Percentiles rank a stretch among this genome's conserved stretches.
Evolutionary conservation across 1,284 basidiomycete species (phyloP).

Genomic region (Hypsizygus ulmarius): DNA sequence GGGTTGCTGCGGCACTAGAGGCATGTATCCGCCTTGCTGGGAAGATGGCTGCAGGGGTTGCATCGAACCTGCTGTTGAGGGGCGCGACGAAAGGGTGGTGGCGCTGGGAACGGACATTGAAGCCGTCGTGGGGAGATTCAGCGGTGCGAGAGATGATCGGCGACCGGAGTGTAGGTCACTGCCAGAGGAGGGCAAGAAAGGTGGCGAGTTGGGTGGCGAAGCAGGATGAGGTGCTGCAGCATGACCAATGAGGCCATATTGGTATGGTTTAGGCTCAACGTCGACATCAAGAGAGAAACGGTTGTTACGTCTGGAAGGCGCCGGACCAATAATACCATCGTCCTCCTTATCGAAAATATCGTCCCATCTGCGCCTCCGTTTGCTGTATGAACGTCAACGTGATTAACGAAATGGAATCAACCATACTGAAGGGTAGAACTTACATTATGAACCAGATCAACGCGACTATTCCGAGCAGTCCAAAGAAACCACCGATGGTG

Average conservation of each 20-base stretch:
- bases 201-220: constrained; percentile 34
- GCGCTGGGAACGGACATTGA: constrained; percentile 23
- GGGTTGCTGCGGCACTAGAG: constrained; percentile 19
- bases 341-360: constrained; percentile 48
- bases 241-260: constrained; percentile 52
- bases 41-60: constrained; percentile 12
- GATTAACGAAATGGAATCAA: constrained; percentile 13
- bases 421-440: constrained; percentile 20
- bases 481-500: constrained; percentile 49
- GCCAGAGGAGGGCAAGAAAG: constrained; percentile 14
- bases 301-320: constrained; percentile 19
- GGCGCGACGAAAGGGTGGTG: constrained; percentile 35
- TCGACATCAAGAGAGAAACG: constrained; percentile 32
- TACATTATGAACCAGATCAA: constrained; percentile 52
- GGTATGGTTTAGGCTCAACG: constrained; percentile 43
- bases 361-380: constrained; percentile 45
- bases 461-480: constrained; percentile 40
- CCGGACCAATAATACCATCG: constrained; percentile 16
- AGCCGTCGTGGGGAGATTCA: constrained; percentile 21
- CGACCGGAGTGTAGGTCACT: constrained; percentile 20
- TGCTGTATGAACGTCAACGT: constrained; percentile 29
- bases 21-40: constrained; percentile 5
- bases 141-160: constrained; percentile 22
- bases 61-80: constrained; percentile 39
- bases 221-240: constrained; percentile 32